Percentiles rank a stretch among this genome's conserved stretches.
These are phyloP conservation scores for Cucurbitaria berberidis DNA, from an alignment of 2,329 filamentous ascomycete genomes.

Conservation along the genomic window DNA sequence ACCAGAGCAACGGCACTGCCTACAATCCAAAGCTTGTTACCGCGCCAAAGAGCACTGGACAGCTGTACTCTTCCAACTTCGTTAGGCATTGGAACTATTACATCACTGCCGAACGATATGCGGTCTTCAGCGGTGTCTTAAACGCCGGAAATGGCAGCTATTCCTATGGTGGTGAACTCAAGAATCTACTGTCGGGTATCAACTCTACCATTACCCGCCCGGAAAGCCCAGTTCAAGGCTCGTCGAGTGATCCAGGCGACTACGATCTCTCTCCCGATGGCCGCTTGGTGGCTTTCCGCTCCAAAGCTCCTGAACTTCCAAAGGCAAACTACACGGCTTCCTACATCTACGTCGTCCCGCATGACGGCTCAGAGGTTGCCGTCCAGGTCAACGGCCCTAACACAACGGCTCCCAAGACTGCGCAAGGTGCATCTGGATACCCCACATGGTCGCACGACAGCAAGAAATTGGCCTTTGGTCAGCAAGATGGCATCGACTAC, in stretches of 20 bases:
- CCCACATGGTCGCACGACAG: slow-evolving; percentile 80
- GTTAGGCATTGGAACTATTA: slow-evolving; percentile 84
- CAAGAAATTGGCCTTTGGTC: slow-evolving; percentile 77
- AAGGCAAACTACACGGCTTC: slow-evolving; percentile 80
- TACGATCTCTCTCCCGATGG: slow-evolving; percentile 75
- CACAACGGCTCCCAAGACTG: slow-evolving; percentile 42
- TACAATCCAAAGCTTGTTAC: slow-evolving; percentile 68
- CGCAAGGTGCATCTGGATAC: slow-evolving; percentile 66
- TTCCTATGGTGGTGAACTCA: slow-evolving; percentile 36
- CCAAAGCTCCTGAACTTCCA: slow-evolving; percentile 74
- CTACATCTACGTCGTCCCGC: slow-evolving; percentile 76
- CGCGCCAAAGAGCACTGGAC: slow-evolving; percentile 67
- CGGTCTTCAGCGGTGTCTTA: slow-evolving; percentile 75
- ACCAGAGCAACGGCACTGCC: slow-evolving; percentile 68
- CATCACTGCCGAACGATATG: slow-evolving; percentile 69
- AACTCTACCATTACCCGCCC: slow-evolving; percentile 58
- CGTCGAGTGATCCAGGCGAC: slow-evolving; percentile 78
- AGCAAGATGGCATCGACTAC: slow-evolving; percentile 67
- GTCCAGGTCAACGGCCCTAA: slow-evolving; percentile 43
- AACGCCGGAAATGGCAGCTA: slow-evolving; percentile 40
- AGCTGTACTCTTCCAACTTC: slow-evolving; percentile 75
- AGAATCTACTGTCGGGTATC: slow-evolving; percentile 67
- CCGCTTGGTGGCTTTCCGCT: slow-evolving; percentile 70
- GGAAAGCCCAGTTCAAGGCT: slow-evolving; percentile 69
- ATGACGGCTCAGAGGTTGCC: slow-evolving; percentile 62